Evolutionary conservation across 1,284 basidiomycete genomes (phyloP).

Genomic region (Irpex lacteus): DNA sequence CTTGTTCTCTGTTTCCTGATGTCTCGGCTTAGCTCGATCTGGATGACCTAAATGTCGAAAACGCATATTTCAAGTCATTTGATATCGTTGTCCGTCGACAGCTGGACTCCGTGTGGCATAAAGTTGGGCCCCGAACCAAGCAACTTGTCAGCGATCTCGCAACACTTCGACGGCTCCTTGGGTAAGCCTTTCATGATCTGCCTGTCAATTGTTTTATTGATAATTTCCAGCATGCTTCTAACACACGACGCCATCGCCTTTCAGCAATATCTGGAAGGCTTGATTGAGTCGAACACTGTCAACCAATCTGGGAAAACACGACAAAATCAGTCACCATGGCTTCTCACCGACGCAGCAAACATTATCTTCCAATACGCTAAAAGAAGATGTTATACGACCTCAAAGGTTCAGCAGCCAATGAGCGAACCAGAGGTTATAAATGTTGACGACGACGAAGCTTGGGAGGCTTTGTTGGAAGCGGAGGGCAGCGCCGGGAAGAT

Average conservation of each 20-base stretch:
- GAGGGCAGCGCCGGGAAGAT: conserved; percentile 34
- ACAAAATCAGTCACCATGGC: conserved; percentile 79
- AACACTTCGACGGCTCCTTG: conserved; percentile 81
- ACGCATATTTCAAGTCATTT: conserved; percentile 93
- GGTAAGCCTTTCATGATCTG: conserved; percentile 44
- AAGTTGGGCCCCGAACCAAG: conserved; percentile 89
- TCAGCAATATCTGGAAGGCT: conserved; percentile 88
- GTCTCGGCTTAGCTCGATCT: conserved; percentile 72
- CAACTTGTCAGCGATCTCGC: conserved; percentile 89
- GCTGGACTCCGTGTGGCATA: conserved; percentile 95
- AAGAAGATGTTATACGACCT: conserved; percentile 68
- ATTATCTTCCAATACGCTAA: conserved; percentile 85
- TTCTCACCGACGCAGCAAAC: conserved; percentile 88
- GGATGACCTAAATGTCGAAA: conserved; percentile 92
- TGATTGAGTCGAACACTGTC: conserved; percentile 74
- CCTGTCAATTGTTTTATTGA: conserved; percentile 9
- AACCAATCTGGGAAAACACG: conserved; percentile 47
- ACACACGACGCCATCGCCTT: conserved; percentile 92
- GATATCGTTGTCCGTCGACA: conserved; percentile 88
- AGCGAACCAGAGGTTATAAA: conserved; percentile 27
- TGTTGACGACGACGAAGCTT: conserved; percentile 63
- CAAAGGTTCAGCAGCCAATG: conserved; percentile 27
- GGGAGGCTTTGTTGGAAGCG: conserved; percentile 66
- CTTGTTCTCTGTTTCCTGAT: background rate
- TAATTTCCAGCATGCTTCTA: conserved; percentile 69